Conservation (phyloP, 2,329 filamentous ascomycete species). For the Cladosporium sp. region DNA sequence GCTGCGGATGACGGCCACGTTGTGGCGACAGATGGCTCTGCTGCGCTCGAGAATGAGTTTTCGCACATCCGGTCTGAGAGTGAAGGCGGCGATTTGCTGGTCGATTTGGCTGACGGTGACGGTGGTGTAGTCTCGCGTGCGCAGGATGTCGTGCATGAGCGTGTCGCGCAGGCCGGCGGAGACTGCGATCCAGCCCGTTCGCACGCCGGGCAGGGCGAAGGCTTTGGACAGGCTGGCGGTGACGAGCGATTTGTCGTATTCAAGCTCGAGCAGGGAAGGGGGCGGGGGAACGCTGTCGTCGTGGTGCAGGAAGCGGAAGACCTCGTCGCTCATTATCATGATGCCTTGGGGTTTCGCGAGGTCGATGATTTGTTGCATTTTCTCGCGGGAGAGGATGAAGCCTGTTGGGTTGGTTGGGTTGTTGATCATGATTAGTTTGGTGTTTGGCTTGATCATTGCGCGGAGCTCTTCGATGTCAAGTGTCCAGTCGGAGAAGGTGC, state of each 20-base stretch:
- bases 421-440: slow-evolving; percentile 63
- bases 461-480: slow-evolving; percentile 65
- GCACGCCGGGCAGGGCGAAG: slow-evolving; percentile 75
- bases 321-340: slow-evolving; percentile 71
- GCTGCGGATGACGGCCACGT: slow-evolving; percentile 1
- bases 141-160: slow-evolving; percentile 56
- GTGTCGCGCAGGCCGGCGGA: slow-evolving; percentile 46
- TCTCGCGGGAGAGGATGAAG: slow-evolving; percentile 58
- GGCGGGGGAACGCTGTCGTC: slow-evolving; percentile 43
- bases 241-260: slow-evolving; percentile 65
- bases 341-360: slow-evolving; percentile 62
- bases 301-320: slow-evolving; percentile 81
- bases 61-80: slow-evolving; percentile 61
- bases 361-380: slow-evolving; percentile 58
- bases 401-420: slow-evolving; percentile 85
- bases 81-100: slow-evolving; percentile 71
- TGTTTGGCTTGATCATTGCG: slow-evolving; percentile 61
- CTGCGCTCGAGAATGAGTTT: slow-evolving; percentile 48
- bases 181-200: slow-evolving; percentile 77
- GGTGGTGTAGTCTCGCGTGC: slow-evolving; percentile 74
- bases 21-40: background rate
- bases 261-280: slow-evolving; percentile 66
- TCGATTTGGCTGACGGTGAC: slow-evolving; percentile 80
- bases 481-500: slow-evolving; percentile 59
- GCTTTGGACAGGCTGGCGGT: slow-evolving; percentile 84